phyloP scores from a whole-genome alignment of 441 rosid genomes.

The Cnidoscolus chayamansa region DNA sequence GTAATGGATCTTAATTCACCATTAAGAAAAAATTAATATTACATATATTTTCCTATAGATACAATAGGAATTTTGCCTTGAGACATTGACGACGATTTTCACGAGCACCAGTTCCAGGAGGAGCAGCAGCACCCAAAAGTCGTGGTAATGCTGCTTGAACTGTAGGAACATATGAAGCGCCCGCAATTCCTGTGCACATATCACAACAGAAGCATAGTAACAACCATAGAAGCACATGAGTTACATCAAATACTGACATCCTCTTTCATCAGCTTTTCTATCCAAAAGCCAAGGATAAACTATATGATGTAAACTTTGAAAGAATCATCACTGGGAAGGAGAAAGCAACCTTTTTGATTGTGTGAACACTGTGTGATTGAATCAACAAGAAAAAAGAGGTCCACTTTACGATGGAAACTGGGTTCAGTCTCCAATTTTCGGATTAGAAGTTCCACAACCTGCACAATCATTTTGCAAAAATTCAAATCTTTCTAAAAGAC shows the following conservation, averaged over 20 bases:
- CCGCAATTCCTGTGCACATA: constrained; percentile 65
- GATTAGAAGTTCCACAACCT: constrained; percentile 96
- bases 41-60: neutral
- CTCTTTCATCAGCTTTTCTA: constrained; percentile 1
- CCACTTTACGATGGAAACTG: constrained; percentile 82
- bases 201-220: neutral
- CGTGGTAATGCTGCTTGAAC: constrained; percentile 96
- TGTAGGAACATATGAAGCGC: constrained; percentile 82
- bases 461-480: constrained; percentile 31
- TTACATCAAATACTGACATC: neutral
- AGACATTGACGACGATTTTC: constrained; percentile 97
- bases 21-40: too few relatives aligned
- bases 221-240: neutral
- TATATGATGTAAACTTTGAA: constrained; percentile 2
- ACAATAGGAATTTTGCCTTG: constrained; percentile 46
- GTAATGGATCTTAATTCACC: neutral
- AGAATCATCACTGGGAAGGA: neutral
- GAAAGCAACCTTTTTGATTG: constrained; percentile 74
- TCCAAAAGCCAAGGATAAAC: neutral
- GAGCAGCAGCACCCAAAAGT: constrained; percentile 92
- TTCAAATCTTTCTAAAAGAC: neutral
- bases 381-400: constrained; percentile 92
- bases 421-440: constrained; percentile 85
- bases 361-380: constrained; percentile 97
- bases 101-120: constrained; percentile 75